phyloP scores from a whole-genome alignment of 805 yeast genomes.

The Saccharomycopsis vini region DNA sequence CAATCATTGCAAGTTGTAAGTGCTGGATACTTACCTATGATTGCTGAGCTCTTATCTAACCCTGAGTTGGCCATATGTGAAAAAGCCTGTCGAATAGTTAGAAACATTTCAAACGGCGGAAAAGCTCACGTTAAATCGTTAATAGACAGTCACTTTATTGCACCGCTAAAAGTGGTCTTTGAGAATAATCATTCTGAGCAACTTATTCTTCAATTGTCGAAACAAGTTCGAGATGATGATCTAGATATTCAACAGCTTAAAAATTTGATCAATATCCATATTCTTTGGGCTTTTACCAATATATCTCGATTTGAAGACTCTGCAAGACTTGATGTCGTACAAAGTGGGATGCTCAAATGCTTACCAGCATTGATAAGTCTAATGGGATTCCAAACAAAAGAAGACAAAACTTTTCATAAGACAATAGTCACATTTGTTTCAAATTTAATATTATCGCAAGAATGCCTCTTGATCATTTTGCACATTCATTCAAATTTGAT shows the following conservation, averaged over 20 bases:
- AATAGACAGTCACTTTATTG: conserved; percentile 9
- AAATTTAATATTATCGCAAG: conserved; percentile 9
- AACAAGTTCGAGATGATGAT: not conserved
- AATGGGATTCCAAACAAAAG: not conserved
- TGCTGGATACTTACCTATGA: conserved; percentile 12
- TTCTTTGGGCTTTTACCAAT: conserved; percentile 17
- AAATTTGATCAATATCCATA: conserved; percentile 13
- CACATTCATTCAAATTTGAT: too few relatives aligned
- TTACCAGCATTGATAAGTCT: conserved; percentile 13
- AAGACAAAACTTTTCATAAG: conserved; percentile 15
- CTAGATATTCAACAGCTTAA: not conserved
- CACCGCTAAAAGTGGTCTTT: conserved; percentile 11
- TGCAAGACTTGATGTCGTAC: conserved; percentile 7
- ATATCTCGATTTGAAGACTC: conserved; percentile 14
- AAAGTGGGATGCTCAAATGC: conserved; percentile 10
- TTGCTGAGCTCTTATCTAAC: conserved; percentile 13
- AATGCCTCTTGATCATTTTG: conserved; percentile 8
- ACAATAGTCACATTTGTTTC: conserved; percentile 14
- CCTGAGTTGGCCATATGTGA: conserved; percentile 11
- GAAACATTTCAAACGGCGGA: conserved; percentile 17
- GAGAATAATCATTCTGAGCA: conserved; percentile 1
- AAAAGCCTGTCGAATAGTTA: conserved; percentile 13
- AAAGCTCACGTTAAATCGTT: conserved; percentile 15
- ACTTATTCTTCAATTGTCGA: too few relatives aligned
- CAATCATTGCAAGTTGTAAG: conserved; percentile 15